Percentiles rank a stretch among this genome's conserved stretches.
phyloP scores from a whole-genome alignment of 1,139 yeast genomes.

The Tardiomyces digboiensis region DNA sequence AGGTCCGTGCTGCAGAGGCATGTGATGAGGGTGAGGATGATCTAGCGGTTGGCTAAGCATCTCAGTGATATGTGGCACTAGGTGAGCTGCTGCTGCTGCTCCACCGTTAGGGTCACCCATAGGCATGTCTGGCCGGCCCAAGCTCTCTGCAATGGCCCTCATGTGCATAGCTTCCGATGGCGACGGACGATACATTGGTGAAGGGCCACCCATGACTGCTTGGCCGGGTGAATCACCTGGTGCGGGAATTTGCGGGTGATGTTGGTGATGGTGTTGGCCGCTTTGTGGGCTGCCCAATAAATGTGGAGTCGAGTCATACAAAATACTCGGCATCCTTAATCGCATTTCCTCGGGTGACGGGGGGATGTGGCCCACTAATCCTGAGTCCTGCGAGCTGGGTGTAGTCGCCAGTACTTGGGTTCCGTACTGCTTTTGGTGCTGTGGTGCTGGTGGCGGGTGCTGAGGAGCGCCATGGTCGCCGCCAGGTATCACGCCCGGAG shows the following conservation, averaged over 20 bases:
- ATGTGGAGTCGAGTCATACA: constrained; percentile 10
- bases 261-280: constrained; percentile 5
- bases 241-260: constrained; percentile 11
- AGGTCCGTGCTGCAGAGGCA: neutral
- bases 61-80: neutral
- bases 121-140: neutral
- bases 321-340: neutral
- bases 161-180: neutral
- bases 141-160: neutral
- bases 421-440: neutral
- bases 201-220: neutral
- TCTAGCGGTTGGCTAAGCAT: neutral
- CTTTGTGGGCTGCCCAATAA: too few relatives aligned
- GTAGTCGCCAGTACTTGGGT: neutral
- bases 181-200: neutral
- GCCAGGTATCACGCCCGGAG: constrained; percentile 12
- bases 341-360: constrained; percentile 3
- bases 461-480: constrained; percentile 11
- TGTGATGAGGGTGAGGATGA: neutral
- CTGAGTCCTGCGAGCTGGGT: neutral
- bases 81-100: neutral
- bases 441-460: constrained; percentile 8
- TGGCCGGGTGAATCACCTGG: constrained; percentile 10
- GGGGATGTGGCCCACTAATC: constrained; percentile 6
- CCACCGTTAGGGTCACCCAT: neutral